phyloP scores from a whole-genome alignment of 139 green algal genomes.

The Ulvella scutata region DNA sequence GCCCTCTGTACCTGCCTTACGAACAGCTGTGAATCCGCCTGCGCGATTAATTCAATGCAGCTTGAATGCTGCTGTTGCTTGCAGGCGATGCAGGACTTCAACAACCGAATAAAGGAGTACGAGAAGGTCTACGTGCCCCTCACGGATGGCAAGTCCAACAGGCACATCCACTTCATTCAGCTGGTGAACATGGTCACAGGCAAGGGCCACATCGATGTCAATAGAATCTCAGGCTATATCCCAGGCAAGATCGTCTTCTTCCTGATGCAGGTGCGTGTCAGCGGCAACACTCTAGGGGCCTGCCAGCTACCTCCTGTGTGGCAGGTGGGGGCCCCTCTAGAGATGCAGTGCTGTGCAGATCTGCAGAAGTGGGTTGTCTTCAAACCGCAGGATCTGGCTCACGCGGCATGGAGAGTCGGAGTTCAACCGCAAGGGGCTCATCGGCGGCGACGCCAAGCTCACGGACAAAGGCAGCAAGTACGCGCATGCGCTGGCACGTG shows the following conservation, averaged over 20 bases:
- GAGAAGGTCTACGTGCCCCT: slow-evolving; percentile 87
- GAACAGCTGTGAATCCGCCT: too few relatives aligned
- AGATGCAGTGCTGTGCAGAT: slow-evolving; percentile 54
- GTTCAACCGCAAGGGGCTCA: slow-evolving; percentile 59
- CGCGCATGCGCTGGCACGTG: slow-evolving; percentile 37
- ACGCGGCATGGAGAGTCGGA: slow-evolving; percentile 67
- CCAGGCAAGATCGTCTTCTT: slow-evolving; percentile 90
- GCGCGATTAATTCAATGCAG: too few relatives aligned
- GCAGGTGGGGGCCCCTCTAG: too few relatives aligned
- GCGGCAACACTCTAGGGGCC: too few relatives aligned
- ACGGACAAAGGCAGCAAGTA: slow-evolving; percentile 56
- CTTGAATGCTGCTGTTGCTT: too few relatives aligned
- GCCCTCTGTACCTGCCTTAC: too few relatives aligned
- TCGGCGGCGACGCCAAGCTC: slow-evolving; percentile 65
- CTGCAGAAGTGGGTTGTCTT: slow-evolving; percentile 49
- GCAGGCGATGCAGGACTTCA: slow-evolving; percentile 67
- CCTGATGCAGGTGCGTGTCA: slow-evolving; percentile 66
- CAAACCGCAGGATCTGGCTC: slow-evolving; percentile 66
- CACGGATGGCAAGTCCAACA: slow-evolving; percentile 28
- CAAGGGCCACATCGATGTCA: slow-evolving; percentile 75
- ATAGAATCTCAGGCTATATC: slow-evolving; percentile 93
- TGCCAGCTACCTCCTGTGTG: too few relatives aligned
- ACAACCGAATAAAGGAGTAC: slow-evolving; percentile 68
- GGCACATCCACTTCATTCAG: slow-evolving; percentile 90
- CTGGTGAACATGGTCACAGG: slow-evolving; percentile 91